Conservation (phyloP, 1,139 yeast species). For the Candida glucosophila region DNA sequence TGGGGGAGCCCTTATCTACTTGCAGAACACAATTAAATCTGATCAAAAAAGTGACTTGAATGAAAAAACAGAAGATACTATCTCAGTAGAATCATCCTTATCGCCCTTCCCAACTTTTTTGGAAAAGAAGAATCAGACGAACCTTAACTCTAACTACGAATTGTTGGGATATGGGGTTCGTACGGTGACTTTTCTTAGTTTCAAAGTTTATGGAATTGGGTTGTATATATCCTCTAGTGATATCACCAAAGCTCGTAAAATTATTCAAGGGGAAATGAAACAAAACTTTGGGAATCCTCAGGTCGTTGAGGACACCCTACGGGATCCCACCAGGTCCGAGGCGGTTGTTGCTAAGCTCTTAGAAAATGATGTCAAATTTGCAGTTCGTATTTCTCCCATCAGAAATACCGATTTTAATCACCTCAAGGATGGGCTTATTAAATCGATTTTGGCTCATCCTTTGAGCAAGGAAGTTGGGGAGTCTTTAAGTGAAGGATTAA, state of each 20-base stretch:
- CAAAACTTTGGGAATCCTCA: too few species aligned
- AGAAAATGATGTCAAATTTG: conserved; percentile 51
- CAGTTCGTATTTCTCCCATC: conserved; percentile 74
- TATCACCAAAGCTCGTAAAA: too few species aligned
- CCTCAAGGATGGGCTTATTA: conserved; percentile 79
- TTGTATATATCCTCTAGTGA: conserved; percentile 64
- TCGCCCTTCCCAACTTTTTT: conserved; percentile 41
- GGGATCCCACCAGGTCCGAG: conserved; percentile 28
- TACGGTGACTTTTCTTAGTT: conserved; percentile 70
- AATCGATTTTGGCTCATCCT: conserved; percentile 59
- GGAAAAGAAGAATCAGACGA: conserved; percentile 10
- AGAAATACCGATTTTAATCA: conserved; percentile 87
- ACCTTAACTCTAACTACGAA: conserved; percentile 23
- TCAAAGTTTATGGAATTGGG: conserved; percentile 84
- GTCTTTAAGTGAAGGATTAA: conserved; percentile 41
- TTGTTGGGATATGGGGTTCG: conserved; percentile 76
- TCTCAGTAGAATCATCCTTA: conserved; percentile 42
- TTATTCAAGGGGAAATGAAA: conserved; percentile 11
- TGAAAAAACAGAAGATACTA: conserved; percentile 8
- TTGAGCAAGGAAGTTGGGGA: conserved; percentile 28
- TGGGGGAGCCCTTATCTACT: too few species aligned
- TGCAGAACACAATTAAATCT: conserved; percentile 4
- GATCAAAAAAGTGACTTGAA: conserved; percentile 4
- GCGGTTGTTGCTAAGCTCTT: conserved; percentile 48
- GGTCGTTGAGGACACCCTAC: conserved; percentile 14